Evolutionary conservation across 495 filamentous ascomycete species (phyloP).

Genomic region (Hypoxylon crocopeplum): DNA sequence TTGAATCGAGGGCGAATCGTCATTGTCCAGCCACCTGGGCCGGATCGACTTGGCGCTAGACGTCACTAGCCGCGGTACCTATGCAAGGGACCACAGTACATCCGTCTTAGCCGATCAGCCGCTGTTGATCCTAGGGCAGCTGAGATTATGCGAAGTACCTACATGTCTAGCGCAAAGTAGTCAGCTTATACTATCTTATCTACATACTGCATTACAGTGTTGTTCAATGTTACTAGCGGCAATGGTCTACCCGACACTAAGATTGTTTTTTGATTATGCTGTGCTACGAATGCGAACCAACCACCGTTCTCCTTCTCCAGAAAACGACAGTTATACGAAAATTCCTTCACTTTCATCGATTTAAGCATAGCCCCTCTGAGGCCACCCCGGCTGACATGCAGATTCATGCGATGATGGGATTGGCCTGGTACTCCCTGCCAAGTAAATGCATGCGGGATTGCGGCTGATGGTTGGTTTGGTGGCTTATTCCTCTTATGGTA

Average conservation of each 20-base stretch:
- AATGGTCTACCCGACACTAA: too few species aligned
- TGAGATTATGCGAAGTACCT: slow-evolving; percentile 12
- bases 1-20: background rate
- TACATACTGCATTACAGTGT: too few species aligned
- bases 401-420: background rate
- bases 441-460: slow-evolving; percentile 8
- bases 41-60: slow-evolving; percentile 12
- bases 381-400: background rate
- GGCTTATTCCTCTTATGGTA: slow-evolving; percentile 15
- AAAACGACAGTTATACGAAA: too few species aligned
- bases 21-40: slow-evolving; percentile 1
- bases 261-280: too few species aligned
- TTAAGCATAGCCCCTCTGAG: slow-evolving; percentile 6
- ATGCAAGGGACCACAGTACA: slow-evolving; percentile 35
- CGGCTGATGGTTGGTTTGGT: slow-evolving; percentile 18
- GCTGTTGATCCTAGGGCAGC: slow-evolving; percentile 12
- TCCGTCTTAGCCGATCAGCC: slow-evolving; percentile 8
- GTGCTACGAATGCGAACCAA: too few species aligned
- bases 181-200: slow-evolving; percentile 1
- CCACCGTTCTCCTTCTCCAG: too few species aligned
- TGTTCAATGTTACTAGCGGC: too few species aligned
- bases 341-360: too few species aligned
- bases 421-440: slow-evolving; percentile 4
- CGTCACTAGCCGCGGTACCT: slow-evolving; percentile 15
- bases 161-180: background rate